These are phyloP conservation scores for Coemansia sp. DNA, from an alignment of 371 early-diverging fungal genomes.

Conservation along the genomic window DNA sequence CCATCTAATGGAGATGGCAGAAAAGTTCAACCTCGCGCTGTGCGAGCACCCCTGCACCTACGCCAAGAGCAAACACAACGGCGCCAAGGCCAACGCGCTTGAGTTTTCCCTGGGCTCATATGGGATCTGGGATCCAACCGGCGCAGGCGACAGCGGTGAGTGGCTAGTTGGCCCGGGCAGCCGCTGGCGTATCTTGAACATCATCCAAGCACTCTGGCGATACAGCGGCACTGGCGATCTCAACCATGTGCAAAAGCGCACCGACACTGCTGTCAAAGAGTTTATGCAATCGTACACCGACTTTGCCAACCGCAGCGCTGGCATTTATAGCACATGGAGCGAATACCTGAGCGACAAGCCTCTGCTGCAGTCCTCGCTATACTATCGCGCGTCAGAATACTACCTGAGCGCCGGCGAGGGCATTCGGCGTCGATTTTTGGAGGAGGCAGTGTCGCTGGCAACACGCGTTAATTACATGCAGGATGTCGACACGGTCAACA, in stretches of 20 bases:
- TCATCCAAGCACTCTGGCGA: slow-evolving; percentile 21
- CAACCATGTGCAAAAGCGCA: slow-evolving; percentile 16
- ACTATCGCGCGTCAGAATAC: slow-evolving; percentile 25
- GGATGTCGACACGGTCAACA: slow-evolving; percentile 22
- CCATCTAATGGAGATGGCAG: slow-evolving; percentile 20
- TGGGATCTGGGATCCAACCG: slow-evolving; percentile 29
- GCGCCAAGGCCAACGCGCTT: background rate
- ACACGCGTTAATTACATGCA: slow-evolving; percentile 43
- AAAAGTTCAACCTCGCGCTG: slow-evolving; percentile 24
- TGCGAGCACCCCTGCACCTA: slow-evolving; percentile 35
- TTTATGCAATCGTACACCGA: slow-evolving; percentile 27
- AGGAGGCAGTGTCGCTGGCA: slow-evolving; percentile 33
- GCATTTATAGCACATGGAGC: slow-evolving; percentile 20
- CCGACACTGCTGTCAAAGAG: slow-evolving; percentile 21
- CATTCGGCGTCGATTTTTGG: slow-evolving; percentile 12
- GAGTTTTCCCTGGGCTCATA: slow-evolving; percentile 12
- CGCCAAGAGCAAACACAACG: background rate
- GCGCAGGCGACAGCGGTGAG: background rate
- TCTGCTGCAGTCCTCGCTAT: slow-evolving; percentile 15
- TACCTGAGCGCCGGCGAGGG: slow-evolving; percentile 13
- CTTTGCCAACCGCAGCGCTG: slow-evolving; percentile 5
- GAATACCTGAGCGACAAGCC: slow-evolving; percentile 28
- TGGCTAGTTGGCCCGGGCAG: slow-evolving; percentile 6
- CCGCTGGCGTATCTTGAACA: slow-evolving; percentile 13
- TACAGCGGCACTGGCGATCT: slow-evolving; percentile 18